Conservation (phyloP, 495 filamentous ascomycete species). For the Thozetella sp. region DNA sequence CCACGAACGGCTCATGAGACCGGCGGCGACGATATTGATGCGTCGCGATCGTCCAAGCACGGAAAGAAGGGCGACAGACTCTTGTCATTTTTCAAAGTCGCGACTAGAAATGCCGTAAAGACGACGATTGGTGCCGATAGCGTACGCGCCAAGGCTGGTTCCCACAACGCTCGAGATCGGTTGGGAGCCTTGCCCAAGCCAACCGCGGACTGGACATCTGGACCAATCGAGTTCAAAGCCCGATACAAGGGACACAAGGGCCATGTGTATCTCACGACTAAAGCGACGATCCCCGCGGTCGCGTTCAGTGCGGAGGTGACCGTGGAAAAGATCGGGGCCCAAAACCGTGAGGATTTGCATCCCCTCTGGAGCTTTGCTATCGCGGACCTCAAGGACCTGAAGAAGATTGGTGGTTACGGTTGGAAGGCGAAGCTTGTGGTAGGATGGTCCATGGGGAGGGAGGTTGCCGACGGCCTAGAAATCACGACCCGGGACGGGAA, state of each 20-base stretch:
- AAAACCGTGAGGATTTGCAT: constrained; percentile 52
- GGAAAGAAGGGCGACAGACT: constrained; percentile 53
- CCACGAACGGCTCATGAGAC: constrained; percentile 25
- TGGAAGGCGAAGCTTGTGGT: constrained; percentile 89
- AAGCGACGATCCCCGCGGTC: constrained; percentile 58
- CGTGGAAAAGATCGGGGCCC: constrained; percentile 43
- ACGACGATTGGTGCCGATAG: constrained; percentile 71
- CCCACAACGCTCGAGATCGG: constrained; percentile 66
- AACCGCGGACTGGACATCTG: constrained; percentile 43
- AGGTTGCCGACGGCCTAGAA: constrained; percentile 79
- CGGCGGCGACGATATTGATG: constrained; percentile 52
- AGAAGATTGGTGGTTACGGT: constrained; percentile 82
- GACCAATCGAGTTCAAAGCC: constrained; percentile 76
- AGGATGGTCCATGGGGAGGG: constrained; percentile 76
- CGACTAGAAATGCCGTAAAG: constrained; percentile 66
- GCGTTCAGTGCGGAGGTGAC: constrained; percentile 53
- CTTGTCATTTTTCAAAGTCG: constrained; percentile 69
- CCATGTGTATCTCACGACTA: constrained; percentile 66
- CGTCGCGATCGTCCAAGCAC: constrained; percentile 25
- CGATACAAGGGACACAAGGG: constrained; percentile 74
- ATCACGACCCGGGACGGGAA: constrained; percentile 60
- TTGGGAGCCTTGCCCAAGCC: constrained; percentile 67
- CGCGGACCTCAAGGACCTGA: constrained; percentile 61
- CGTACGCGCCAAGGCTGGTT: constrained; percentile 67
- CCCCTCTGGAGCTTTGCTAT: constrained; percentile 56